Evolutionary conservation across 768 basidiomycete species (phyloP), one percentile per base, ranked within the genome.

Genomic region (Pisolithus microcarpus): DNA sequence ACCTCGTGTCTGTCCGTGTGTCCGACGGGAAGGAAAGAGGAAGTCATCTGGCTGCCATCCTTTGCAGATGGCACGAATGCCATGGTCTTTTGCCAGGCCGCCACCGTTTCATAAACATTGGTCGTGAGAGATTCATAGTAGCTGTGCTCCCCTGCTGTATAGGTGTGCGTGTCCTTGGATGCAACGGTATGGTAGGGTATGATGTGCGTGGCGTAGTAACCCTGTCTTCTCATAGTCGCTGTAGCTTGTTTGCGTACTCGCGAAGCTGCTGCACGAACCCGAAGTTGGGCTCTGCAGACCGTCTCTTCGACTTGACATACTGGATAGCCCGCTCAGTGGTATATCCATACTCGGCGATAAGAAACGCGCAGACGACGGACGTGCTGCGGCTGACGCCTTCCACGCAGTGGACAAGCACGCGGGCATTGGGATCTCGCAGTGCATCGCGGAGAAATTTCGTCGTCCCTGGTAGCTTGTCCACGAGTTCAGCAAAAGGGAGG

Each of bases 361-460:
- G 69, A 58, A 74, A 87, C 10, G 83, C 87, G 0, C 79, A 81
- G 13, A 87, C 85, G 58, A 87, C 77, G 52, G 78, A 82, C 18
- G 84, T 80, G 52, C 81, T 83, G 52, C 87, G 72, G 61, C 83
- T 85, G 48, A 87, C 70, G 39, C 87, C 87, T 63, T 87, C 81
- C 43, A 72, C 77, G 60, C 87, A 89, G 64, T 89, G 87, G 15
- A 89, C 86, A 38, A 89, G 78, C 19, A 89, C 81, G 18, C 80
- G 73, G 9, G 84, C 75, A 10, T 77, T 68, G 0, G 80, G 77
- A 52, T 74, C 71, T 15, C 60, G 55, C 36, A 87, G 70, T 18
- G 85, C 84, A 16, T 76, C 73, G 11, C 71, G 66, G 49, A 89
- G 75, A 63, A 79, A 88, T 0, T 73, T 71, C 0, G 84, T 85